Base-by-base conservation (phyloP, 768 basidiomycete genomes). In the Daedaleopsis sinensis region DNA sequence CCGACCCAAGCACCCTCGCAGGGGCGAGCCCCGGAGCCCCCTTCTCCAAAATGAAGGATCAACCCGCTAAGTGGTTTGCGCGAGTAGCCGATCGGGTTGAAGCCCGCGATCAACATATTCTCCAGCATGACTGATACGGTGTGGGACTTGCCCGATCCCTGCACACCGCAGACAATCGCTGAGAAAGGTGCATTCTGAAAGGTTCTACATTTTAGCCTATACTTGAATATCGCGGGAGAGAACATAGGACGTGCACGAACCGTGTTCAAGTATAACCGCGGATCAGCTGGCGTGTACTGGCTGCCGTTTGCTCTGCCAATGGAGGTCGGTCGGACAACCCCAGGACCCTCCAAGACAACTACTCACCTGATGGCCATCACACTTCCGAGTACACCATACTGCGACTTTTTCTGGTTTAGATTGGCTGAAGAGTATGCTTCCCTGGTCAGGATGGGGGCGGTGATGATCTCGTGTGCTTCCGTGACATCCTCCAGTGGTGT, bases 71-170 rank as follows among this genome's bases (percentile, higher is more conserved):
- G 78, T 0, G 88, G 75, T 61, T 83, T 85, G 27, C 80, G 69
- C 9, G 87, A 70, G 0, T 69, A 70, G 0, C 90, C 90, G 18
- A 85, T 81, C 0, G 78, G 65, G 2, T 77, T 66, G 58, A 80
- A 79, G 15, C 76, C 73, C 0, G 85, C 64, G n/a, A 91, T 81
- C 9, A 91, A 75, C 84, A 90, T 88, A 61, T 78, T 86, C 68
- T 91, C 90, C 0, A 91, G 68, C 6, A 91, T 76, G 0, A 87
- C 82, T 0, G 89, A 85, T 1, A 89, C 83, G 0, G 87, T 89
- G 53, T 91, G 89, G 0, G 88, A 90, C 67, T 91, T 91, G 10
- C 89, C 89, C 0, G 89, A 86, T 0, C 90, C 88, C 75, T 91
- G 90, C 0, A 90, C 89, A 0, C 89, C 89, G 55, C 89, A 91